Percentiles rank a stretch among this genome's conserved stretches.
Evolutionary conservation across 768 basidiomycete species (phyloP).

Genomic region (Pleurotus eryngii): DNA sequence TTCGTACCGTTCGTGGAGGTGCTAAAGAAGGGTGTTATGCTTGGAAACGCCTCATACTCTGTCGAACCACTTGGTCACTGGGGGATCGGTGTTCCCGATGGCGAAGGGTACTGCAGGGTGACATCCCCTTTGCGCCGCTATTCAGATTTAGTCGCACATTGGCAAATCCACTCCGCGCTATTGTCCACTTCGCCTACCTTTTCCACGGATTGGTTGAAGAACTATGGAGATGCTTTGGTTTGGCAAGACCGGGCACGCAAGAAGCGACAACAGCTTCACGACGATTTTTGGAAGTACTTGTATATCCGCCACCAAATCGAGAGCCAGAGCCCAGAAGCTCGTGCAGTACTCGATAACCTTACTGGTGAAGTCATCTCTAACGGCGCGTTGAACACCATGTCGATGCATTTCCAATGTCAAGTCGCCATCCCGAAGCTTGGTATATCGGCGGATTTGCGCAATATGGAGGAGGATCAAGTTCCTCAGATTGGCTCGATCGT

Average conservation of each 20-base stretch:
- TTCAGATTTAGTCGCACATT: conserved; percentile 79
- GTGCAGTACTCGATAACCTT: conserved; percentile 22
- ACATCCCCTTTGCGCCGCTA: conserved; percentile 90
- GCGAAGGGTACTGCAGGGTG: conserved; percentile 77
- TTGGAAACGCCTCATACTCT: conserved; percentile 38
- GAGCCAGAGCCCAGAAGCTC: conserved; percentile 12
- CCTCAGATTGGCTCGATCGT: conserved; percentile 8
- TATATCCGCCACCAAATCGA: conserved; percentile 37
- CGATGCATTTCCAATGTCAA: conserved; percentile 10
- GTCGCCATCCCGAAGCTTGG: conserved; percentile 22
- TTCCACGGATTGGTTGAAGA: conserved; percentile 40
- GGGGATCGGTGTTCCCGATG: conserved; percentile 61
- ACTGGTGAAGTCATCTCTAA: conserved; percentile 16
- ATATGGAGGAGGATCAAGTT: neutral
- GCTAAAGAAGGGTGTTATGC: conserved; percentile 28
- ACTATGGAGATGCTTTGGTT: conserved; percentile 35
- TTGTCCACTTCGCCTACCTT: conserved; percentile 44
- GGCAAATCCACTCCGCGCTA: conserved; percentile 87
- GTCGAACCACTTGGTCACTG: conserved; percentile 63
- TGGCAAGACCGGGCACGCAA: conserved; percentile 31
- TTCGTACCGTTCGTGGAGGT: conserved; percentile 37
- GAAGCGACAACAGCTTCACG: conserved; percentile 27
- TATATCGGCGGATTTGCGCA: conserved; percentile 13
- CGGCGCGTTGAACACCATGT: conserved; percentile 10
- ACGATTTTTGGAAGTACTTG: conserved; percentile 30